Percentiles rank a stretch among this genome's conserved stretches.
Conservation (phyloP, 192 early-diverging fungal species). For the Backusella australiensis region DNA sequence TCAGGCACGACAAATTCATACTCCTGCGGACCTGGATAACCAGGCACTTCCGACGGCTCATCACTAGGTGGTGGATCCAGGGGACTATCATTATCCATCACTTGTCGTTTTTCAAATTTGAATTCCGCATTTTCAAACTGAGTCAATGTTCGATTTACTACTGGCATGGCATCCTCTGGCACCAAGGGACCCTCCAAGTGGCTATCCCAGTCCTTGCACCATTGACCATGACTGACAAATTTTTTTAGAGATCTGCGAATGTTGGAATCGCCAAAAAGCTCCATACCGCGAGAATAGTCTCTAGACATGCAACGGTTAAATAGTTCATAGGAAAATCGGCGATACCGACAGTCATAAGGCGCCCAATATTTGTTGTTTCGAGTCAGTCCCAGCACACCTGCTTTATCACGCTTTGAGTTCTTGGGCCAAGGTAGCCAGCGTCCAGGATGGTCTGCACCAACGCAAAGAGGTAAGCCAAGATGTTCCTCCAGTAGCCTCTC, state of each 20-base stretch:
- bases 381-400: conserved; percentile 18
- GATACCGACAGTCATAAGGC: conserved; percentile 46
- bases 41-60: neutral
- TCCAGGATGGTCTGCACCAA: conserved; percentile 28
- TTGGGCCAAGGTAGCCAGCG: conserved; percentile 38
- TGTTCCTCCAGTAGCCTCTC: conserved; percentile 26
- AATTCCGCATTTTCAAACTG: neutral
- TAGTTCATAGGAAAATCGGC: conserved; percentile 33
- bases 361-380: conserved; percentile 44
- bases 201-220: conserved; percentile 29
- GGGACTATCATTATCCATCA: neutral
- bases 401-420: neutral
- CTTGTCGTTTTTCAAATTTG: neutral
- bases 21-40: neutral
- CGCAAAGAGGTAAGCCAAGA: conserved; percentile 44
- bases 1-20: neutral
- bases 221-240: conserved; percentile 39
- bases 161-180: neutral
- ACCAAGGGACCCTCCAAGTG: neutral
- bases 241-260: conserved; percentile 44
- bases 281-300: conserved; percentile 35
- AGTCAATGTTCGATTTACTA: neutral
- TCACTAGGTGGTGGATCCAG: neutral
- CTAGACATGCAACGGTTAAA: conserved; percentile 35
- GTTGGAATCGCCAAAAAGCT: conserved; percentile 53